These are phyloP conservation scores for Papilionanthe hybrid DNA, from an alignment of 116 monocot species.

Conservation along the genomic window DNA sequence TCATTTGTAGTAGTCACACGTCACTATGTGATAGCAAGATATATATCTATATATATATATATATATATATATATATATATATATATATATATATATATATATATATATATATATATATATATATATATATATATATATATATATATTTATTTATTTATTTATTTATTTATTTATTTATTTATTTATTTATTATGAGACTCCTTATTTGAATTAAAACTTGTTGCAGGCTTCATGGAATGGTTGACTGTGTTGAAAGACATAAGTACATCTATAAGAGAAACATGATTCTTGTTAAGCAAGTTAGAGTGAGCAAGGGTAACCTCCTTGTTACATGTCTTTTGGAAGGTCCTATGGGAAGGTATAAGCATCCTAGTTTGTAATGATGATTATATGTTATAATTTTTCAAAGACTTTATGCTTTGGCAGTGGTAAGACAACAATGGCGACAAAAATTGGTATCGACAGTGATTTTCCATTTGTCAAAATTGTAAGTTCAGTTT, in stretches of 20 bases:
- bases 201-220: conserved; percentile 7
- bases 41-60: neutral
- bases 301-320: conserved; percentile 86
- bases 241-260: conserved; percentile 85
- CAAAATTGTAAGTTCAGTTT: conserved; percentile 74
- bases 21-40: neutral
- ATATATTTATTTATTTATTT: too few species aligned
- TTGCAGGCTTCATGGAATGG: conserved; percentile 80
- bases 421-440: conserved; percentile 88
- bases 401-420: conserved; percentile 12
- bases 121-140: too few species aligned
- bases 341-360: conserved; percentile 93
- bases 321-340: conserved; percentile 95
- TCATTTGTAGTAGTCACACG: neutral
- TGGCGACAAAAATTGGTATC: conserved; percentile 82
- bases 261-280: conserved; percentile 67
- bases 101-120: too few species aligned
- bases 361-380: neutral
- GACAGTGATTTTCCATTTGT: conserved; percentile 94
- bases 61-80: too few species aligned
- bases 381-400: conserved; percentile 3
- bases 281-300: conserved; percentile 94
- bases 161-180: too few species aligned
- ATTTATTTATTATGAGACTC: neutral
- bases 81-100: too few species aligned